phyloP scores from a whole-genome alignment of 495 filamentous ascomycete species.

The Copromyces sp. region DNA sequence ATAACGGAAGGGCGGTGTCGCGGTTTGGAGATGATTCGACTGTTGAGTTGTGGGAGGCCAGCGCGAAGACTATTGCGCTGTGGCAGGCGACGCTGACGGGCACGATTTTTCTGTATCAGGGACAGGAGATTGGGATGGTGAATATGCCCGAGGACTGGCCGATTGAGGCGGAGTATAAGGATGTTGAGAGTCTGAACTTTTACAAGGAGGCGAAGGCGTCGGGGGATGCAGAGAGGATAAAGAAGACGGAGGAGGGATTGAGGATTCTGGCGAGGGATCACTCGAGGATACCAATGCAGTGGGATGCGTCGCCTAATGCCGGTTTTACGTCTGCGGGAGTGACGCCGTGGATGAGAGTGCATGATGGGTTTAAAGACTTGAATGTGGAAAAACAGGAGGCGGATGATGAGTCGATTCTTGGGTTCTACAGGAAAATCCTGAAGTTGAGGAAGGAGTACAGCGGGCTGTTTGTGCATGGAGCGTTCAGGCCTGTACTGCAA shows the following conservation, averaged over 20 bases:
- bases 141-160: conserved; percentile 53
- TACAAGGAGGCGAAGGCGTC: conserved; percentile 32
- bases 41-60: conserved; percentile 33
- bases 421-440: conserved; percentile 38
- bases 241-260: conserved; percentile 28
- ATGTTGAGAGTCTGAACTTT: conserved; percentile 52
- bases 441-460: conserved; percentile 37
- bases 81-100: conserved; percentile 33
- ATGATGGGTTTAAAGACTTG: conserved; percentile 32
- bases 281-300: conserved; percentile 53
- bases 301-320: conserved; percentile 40
- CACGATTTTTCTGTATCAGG: conserved; percentile 55
- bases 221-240: conserved; percentile 23
- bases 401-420: conserved; percentile 29
- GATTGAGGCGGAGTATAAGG: conserved; percentile 51
- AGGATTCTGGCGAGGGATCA: conserved; percentile 49
- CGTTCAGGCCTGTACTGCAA: conserved; percentile 31
- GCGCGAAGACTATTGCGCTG: conserved; percentile 55
- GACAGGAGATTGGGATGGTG: conserved; percentile 59
- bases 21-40: conserved; percentile 40
- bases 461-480: conserved; percentile 52
- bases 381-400: conserved; percentile 34
- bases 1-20: conserved; percentile 50
- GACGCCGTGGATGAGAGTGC: conserved; percentile 44
- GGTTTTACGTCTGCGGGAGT: conserved; percentile 35